These are phyloP conservation scores for Aurifilum marmelostoma DNA, from an alignment of 2,329 filamentous ascomycete species.

Conservation along the genomic window DNA sequence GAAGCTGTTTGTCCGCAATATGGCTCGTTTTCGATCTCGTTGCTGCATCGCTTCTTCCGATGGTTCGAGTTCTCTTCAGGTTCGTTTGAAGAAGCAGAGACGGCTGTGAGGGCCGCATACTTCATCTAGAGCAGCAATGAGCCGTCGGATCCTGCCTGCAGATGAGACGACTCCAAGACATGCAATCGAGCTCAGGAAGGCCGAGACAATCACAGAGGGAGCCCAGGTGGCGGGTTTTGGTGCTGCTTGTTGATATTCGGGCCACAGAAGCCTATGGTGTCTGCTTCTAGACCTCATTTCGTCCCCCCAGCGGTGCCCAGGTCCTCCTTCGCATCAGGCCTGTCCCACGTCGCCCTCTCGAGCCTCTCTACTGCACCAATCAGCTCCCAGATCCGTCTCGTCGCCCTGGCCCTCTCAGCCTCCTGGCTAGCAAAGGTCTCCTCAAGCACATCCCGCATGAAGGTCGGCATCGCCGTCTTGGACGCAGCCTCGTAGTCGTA, in stretches of 20 bases:
- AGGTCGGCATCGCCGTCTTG: conserved; percentile 45
- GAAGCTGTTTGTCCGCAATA: neutral
- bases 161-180: too few relatives aligned
- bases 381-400: conserved; percentile 57
- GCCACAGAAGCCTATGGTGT: neutral
- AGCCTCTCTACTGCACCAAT: conserved; percentile 61
- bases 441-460: conserved; percentile 45
- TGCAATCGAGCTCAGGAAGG: neutral
- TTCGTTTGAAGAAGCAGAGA: neutral
- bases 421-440: conserved; percentile 53
- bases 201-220: neutral
- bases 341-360: conserved; percentile 76
- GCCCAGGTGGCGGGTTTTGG: neutral
- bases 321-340: conserved; percentile 72
- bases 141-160: too few relatives aligned
- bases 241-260: neutral
- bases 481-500: conserved; percentile 62
- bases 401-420: conserved; percentile 56
- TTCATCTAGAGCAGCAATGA: too few relatives aligned
- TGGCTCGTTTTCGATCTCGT: neutral
- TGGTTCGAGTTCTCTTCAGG: neutral
- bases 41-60: neutral
- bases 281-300: neutral
- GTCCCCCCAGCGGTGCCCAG: conserved; percentile 48
- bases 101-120: neutral